These are phyloP conservation scores for Closterium sp. DNA, from an alignment of 139 green algal species.

Conservation along the genomic window DNA sequence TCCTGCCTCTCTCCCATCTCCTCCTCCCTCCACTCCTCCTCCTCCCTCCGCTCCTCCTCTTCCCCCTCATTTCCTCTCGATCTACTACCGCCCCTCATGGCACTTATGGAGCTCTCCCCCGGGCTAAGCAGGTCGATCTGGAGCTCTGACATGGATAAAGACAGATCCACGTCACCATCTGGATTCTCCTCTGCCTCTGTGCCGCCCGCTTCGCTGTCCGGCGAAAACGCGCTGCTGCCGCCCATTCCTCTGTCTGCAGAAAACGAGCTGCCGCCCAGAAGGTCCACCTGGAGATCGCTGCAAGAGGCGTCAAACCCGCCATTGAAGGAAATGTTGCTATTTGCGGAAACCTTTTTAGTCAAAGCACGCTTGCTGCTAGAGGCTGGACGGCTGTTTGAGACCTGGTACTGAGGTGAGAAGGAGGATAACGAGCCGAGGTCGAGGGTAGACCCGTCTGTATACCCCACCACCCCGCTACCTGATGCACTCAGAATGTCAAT, in stretches of 20 bases:
- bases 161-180: neutral
- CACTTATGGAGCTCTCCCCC: neutral
- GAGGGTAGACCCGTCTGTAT: too few relatives aligned
- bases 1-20: constrained; percentile 11
- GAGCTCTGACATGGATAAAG: neutral
- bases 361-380: neutral
- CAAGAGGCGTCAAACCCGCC: neutral
- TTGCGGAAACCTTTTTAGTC: neutral
- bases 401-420: too few relatives aligned
- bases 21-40: neutral
- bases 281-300: neutral
- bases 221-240: neutral
- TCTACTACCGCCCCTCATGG: neutral
- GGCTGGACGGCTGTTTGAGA: too few relatives aligned
- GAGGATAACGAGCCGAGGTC: too few relatives aligned
- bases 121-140: neutral
- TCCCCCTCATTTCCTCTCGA: neutral
- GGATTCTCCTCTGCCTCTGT: neutral
- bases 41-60: neutral
- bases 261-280: neutral
- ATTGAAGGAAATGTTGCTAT: neutral
- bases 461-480: too few relatives aligned
- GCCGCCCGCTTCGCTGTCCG: neutral
- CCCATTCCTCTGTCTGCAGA: neutral
- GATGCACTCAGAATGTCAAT: too few relatives aligned